Base-by-base conservation (phyloP, 2,329 filamentous ascomycete genomes). In the Trichoderma pleuroti region DNA sequence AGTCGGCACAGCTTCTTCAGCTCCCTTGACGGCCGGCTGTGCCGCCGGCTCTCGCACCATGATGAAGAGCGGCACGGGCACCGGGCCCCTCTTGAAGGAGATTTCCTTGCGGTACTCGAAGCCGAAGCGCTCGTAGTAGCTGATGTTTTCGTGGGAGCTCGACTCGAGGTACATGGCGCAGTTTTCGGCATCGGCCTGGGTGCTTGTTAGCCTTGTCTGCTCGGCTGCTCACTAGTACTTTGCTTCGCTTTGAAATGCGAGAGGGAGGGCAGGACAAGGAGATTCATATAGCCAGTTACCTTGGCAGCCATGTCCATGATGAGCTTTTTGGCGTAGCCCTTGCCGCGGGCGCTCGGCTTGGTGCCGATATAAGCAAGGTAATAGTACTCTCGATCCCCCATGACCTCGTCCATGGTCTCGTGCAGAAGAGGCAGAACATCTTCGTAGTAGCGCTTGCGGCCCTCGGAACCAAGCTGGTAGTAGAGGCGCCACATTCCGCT, bases 291-390 rank as follows among this genome's bases (percentile, higher is more conserved):
- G 3, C 21, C n/a, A 14, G 3, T 21, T 80, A 90, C 90, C 83
- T 85, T 85, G 57, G 80, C 82, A 66, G 90, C 89, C 81, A 93
- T 90, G 77, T 92, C 85, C 78, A 90, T 85, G 73, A 96, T 88
- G 73, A 94, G 84, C 81, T 88, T 90, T 74, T 86, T 86, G 18
- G 89, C 92, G 79, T 93, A 93, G 12, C 93, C 93, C 75, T 90
- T 90, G 61, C 92, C 88, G 72, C 91, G 88, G 5, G 90, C 88
- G 72, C 84, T 85, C 39, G 91, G 89, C 79, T 90, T 91, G 64
- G 92, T 94, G 73, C 93, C 93, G 72, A 97, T 85, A 80, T 95
- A 96, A 61, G 94, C 92, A 68, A 97, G 88, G 79, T 96, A 96
- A 86, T 92, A 96, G 77, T 87, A 90, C 72, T 91, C 84, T 64